phyloP scores from a whole-genome alignment of 495 filamentous ascomycete species.

The Aspergillus sclerotiicarbonarius region DNA sequence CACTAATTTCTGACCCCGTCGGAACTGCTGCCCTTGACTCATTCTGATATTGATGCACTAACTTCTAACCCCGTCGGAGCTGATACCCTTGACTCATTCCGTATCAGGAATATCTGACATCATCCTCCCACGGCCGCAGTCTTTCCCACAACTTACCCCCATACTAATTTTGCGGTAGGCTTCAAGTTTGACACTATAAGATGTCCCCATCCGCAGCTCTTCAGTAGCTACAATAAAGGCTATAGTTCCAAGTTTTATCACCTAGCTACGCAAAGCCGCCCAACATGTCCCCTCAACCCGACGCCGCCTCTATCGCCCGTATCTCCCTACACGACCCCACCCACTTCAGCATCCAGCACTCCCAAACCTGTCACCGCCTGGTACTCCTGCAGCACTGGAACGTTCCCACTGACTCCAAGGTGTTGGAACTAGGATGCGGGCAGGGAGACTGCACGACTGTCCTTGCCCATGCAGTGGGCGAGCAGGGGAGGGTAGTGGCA shows the following conservation, averaged over 20 bases:
- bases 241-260: slow-evolving; percentile 10
- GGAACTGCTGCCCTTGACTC: no score
- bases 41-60: no score
- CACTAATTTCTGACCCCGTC: no score
- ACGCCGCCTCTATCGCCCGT: slow-evolving; percentile 13
- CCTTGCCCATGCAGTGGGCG: slow-evolving; percentile 45
- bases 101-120: no score
- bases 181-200: no score
- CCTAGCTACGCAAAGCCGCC: slow-evolving; percentile 7
- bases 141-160: no score
- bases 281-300: slow-evolving; percentile 12
- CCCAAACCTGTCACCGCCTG: slow-evolving; percentile 46
- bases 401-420: slow-evolving; percentile 34
- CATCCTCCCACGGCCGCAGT: no score
- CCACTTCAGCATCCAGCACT: slow-evolving; percentile 29
- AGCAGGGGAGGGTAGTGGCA: slow-evolving; percentile 40
- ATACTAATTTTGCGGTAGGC: no score
- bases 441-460: slow-evolving; percentile 50
- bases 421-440: slow-evolving; percentile 56
- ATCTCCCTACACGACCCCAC: slow-evolving; percentile 25
- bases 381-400: slow-evolving; percentile 36
- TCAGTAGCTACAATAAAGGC: slow-evolving; percentile 7
- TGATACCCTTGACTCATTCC: no score
- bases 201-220: slow-evolving; percentile 6
- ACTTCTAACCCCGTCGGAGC: no score